phyloP scores from a whole-genome alignment of 352 stramenopile species.

The Poterioochromonas sp. region DNA sequence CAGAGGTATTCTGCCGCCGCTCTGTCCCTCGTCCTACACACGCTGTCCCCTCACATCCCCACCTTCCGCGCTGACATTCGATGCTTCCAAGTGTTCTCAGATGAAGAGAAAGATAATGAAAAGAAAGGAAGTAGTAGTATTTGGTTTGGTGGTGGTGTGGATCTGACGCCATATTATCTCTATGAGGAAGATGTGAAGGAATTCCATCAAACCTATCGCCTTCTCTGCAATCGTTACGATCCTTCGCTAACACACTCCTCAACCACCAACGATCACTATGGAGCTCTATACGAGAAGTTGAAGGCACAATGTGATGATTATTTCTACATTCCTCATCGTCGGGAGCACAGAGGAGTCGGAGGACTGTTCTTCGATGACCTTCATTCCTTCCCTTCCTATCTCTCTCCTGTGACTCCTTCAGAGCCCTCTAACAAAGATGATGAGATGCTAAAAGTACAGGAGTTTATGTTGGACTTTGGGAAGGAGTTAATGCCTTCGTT shows the following conservation, averaged over 20 bases:
- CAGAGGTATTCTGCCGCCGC: slow-evolving; percentile 42
- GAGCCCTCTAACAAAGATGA: slow-evolving; percentile 4
- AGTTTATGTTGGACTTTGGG: slow-evolving; percentile 41
- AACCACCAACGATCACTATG: too few species aligned
- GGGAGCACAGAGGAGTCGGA: slow-evolving; percentile 80
- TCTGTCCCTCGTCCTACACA: slow-evolving; percentile 94
- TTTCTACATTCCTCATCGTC: slow-evolving; percentile 89
- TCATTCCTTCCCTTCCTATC: slow-evolving; percentile 64
- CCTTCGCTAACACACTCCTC: too few species aligned
- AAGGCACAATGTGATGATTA: slow-evolving; percentile 93
- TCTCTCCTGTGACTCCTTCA: background rate
- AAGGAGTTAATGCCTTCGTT: slow-evolving; percentile 72
- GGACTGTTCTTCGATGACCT: slow-evolving; percentile 98
- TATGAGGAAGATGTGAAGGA: slow-evolving; percentile 77
- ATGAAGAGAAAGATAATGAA: slow-evolving; percentile 84
- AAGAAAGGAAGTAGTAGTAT: too few species aligned
- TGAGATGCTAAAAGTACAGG: too few species aligned
- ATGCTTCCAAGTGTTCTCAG: too few species aligned
- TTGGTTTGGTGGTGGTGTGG: slow-evolving; percentile 87
- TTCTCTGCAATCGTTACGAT: slow-evolving; percentile 83
- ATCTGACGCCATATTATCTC: slow-evolving; percentile 92
- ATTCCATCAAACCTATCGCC: slow-evolving; percentile 95
- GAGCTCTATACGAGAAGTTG: slow-evolving; percentile 81
- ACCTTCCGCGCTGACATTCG: slow-evolving; percentile 60
- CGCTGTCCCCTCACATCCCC: slow-evolving; percentile 52